Evolutionary conservation across 768 basidiomycete genomes (phyloP).

Genomic region (Hypsizygus marmoreus): DNA sequence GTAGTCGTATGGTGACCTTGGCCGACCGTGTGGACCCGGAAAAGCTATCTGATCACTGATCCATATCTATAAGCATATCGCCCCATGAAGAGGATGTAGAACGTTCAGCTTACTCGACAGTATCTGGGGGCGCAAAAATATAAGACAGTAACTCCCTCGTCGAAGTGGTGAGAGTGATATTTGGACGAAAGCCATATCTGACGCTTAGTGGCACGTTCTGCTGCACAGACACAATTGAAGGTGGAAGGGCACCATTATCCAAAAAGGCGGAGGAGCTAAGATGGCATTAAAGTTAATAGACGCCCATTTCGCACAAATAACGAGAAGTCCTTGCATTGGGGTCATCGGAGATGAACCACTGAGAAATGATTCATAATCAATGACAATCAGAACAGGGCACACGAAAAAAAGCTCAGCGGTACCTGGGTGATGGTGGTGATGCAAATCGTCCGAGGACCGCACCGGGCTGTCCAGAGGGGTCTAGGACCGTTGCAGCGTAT

Average conservation of each 20-base stretch:
- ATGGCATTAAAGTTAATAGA: constrained; percentile 21
- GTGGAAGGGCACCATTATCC: constrained; percentile 28
- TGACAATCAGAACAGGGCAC: constrained; percentile 14
- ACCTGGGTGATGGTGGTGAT: constrained; percentile 27
- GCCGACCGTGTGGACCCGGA: constrained; percentile 28
- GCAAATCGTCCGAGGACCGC: constrained; percentile 24
- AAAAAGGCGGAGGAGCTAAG: constrained; percentile 31
- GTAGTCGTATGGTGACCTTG: constrained; percentile 54
- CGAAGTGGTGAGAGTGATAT: constrained; percentile 57
- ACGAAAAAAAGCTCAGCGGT: constrained; percentile 13
- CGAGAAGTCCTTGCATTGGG: constrained; percentile 36
- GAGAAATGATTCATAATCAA: constrained; percentile 20
- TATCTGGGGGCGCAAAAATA: constrained; percentile 76
- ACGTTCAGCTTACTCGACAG: constrained; percentile 40
- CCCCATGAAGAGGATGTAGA: constrained; percentile 14
- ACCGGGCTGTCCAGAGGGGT: constrained; percentile 24
- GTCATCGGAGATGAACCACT: constrained; percentile 36
- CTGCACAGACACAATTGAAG: constrained; percentile 20
- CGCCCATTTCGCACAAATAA: constrained; percentile 13
- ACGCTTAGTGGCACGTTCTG: constrained; percentile 42
- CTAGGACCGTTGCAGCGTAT: constrained; percentile 37
- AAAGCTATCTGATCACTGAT: constrained; percentile 42
- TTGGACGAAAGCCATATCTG: constrained; percentile 52
- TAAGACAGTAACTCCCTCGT: constrained; percentile 70
- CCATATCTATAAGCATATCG: constrained; percentile 13